A percentile compares a stretch with the other conserved stretches of the same genome.
Conservation (phyloP, 495 filamentous ascomycete species). For the Apiosordaria backusii region DNA sequence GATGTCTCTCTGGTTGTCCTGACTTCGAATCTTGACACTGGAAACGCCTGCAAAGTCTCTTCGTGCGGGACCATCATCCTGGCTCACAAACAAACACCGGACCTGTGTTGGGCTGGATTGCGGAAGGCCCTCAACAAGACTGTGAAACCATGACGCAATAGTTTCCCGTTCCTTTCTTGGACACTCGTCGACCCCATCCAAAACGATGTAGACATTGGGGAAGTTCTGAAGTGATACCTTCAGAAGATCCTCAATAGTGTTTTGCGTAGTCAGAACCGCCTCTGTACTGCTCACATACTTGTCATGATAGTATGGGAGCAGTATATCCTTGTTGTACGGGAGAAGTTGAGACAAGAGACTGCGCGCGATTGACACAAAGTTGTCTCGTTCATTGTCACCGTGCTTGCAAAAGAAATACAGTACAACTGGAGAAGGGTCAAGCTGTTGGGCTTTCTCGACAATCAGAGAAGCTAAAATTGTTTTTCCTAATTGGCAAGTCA, state of each 20-base stretch:
- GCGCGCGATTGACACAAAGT: neutral
- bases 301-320: neutral
- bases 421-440: neutral
- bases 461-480: neutral
- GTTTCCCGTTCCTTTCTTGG: neutral
- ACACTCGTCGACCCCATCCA: slow-evolving; percentile 4
- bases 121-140: neutral
- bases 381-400: neutral
- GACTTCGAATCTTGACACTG: neutral
- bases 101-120: neutral
- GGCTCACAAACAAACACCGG: slow-evolving; percentile 2
- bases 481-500: neutral
- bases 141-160: neutral
- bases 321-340: neutral
- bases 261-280: neutral
- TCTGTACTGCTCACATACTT: neutral
- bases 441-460: neutral
- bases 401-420: slow-evolving; percentile 2
- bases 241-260: neutral
- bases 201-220: neutral
- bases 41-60: neutral
- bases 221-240: neutral
- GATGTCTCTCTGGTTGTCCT: neutral
- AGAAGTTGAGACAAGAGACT: neutral
- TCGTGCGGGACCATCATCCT: neutral